Conservation (phyloP, 2,329 filamentous ascomycete species). For the Huntiella moniliformis region DNA sequence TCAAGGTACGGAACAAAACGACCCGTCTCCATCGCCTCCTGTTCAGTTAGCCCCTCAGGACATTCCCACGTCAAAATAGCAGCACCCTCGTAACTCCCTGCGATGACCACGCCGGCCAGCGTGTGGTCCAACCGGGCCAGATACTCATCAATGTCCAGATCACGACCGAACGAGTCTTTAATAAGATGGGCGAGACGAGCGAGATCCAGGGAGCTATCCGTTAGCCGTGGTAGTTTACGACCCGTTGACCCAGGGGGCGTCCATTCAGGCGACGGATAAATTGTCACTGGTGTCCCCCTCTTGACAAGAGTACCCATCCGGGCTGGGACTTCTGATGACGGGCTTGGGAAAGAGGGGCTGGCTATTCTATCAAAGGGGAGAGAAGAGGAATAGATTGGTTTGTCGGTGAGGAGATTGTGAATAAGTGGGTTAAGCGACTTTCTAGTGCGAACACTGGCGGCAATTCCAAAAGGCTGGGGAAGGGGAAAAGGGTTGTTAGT, state of each 20-base stretch:
- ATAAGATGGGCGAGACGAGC: slow-evolving; percentile 70
- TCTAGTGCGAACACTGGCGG: slow-evolving; percentile 21
- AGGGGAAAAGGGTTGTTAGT: too few relatives aligned
- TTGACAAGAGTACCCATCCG: slow-evolving; percentile 62
- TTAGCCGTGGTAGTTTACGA: slow-evolving; percentile 55
- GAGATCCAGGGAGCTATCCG: slow-evolving; percentile 67
- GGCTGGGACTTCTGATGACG: slow-evolving; percentile 9
- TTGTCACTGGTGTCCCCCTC: slow-evolving; percentile 71
- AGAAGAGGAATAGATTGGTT: slow-evolving; percentile 80
- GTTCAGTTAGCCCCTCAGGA: slow-evolving; percentile 39
- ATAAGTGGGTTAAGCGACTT: slow-evolving; percentile 64
- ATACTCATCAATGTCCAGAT: slow-evolving; percentile 70
- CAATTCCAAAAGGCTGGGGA: slow-evolving; percentile 15
- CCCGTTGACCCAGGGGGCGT: slow-evolving; percentile 24
- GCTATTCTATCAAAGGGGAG: slow-evolving; percentile 53
- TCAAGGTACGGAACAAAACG: slow-evolving; percentile 83
- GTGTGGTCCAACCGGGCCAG: slow-evolving; percentile 60
- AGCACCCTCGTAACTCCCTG: slow-evolving; percentile 89
- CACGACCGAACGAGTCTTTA: slow-evolving; percentile 78
- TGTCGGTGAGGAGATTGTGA: slow-evolving; percentile 89
- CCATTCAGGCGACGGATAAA: slow-evolving; percentile 55
- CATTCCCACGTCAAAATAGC: slow-evolving; percentile 90
- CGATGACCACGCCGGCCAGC: slow-evolving; percentile 81
- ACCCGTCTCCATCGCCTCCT: slow-evolving; percentile 32
- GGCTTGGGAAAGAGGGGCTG: slow-evolving; percentile 3